Base-by-base conservation (phyloP, 2,329 filamentous ascomycete genomes). In the Sodiomyces alkalinus region DNA sequence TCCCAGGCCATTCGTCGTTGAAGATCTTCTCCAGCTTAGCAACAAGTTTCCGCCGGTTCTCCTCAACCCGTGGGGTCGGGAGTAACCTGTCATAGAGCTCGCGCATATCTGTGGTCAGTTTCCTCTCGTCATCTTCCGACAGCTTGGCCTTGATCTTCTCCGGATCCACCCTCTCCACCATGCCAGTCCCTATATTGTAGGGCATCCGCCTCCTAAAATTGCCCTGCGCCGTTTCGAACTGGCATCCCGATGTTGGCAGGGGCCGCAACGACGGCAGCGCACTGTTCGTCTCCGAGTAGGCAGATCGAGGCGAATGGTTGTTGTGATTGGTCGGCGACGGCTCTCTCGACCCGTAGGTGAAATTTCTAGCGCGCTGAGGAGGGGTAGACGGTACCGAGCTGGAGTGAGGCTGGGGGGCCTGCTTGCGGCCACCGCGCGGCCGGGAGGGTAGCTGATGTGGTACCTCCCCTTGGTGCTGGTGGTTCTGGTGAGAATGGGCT, bases 341-440 rank as follows among this genome's bases (percentile, higher is more conserved):
- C 36, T 72, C 68, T 37, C 67, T 70, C 26, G 85, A 90, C 47
- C 74, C 73, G 43, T 80, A 80, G 3, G 79, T 79, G 45, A 90
- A 79, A 43, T 86, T 77, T 33, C 83, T 74, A 39, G 85, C 73
- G 53, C 81, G 79, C 50, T 94, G 86, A 46, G 87, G 81, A 7
- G 87, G 90, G 3, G 87, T 96, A 1, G 87, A 92, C 1, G 87
- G 87, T 27, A 94, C 81, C 7, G 87, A 96, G 48, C 68, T 92
- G 15, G 87, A 92, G 47, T 92, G 65, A 10, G 55, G 44, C 30
- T 51, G 48, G 17, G 42, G 27, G 16, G 35, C 30, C 19, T 30
- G 27, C 45, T 27, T 49, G 44, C 16, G 39, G 41, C 19, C 45
- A 44, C 6, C 32, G 33, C 22, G 38, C 35, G 33, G 39, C 16